Percentiles rank a stretch among this genome's conserved stretches.
Evolutionary conservation across 2,329 filamentous ascomycete genomes (phyloP).

Genomic region (Cadophora gregata): DNA sequence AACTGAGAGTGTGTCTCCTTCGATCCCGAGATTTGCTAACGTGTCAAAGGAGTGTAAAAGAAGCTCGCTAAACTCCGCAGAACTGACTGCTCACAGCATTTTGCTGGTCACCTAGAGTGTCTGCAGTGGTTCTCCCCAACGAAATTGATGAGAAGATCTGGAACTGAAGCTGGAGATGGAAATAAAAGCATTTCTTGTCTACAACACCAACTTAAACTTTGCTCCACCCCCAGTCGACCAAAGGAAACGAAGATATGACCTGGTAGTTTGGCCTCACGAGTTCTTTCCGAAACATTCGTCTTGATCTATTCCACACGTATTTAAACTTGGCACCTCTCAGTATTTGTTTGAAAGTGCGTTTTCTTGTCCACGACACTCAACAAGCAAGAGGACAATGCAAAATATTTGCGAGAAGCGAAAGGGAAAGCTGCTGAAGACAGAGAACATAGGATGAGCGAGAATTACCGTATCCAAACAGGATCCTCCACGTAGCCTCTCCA

Average conservation of each 20-base stretch:
- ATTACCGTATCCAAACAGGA: slow-evolving; percentile 12
- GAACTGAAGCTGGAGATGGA: not conserved
- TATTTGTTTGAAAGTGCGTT: too few relatives aligned
- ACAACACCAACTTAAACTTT: not conserved
- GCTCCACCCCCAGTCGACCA: not conserved
- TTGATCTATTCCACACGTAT: slow-evolving; percentile 26
- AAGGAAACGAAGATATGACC: not conserved
- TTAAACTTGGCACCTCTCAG: too few relatives aligned
- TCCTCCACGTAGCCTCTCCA: slow-evolving; percentile 26
- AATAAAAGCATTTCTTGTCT: too few relatives aligned
- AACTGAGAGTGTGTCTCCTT: slow-evolving; percentile 36
- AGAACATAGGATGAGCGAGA: too few relatives aligned
- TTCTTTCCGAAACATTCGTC: slow-evolving; percentile 6
- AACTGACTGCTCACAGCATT: slow-evolving; percentile 26
- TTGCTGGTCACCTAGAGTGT: not conserved
- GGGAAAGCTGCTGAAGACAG: too few relatives aligned
- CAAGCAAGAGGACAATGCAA: too few relatives aligned
- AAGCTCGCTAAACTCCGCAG: too few relatives aligned
- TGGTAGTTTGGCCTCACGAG: slow-evolving; percentile 10
- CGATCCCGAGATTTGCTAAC: too few relatives aligned
- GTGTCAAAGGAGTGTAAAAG: too few relatives aligned
- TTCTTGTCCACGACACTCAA: too few relatives aligned
- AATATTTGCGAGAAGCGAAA: too few relatives aligned
- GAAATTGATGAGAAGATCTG: not conserved
- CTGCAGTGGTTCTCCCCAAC: slow-evolving; percentile 11